phyloP scores from a whole-genome alignment of 1,284 basidiomycete genomes.

The Fomes fomentarius region DNA sequence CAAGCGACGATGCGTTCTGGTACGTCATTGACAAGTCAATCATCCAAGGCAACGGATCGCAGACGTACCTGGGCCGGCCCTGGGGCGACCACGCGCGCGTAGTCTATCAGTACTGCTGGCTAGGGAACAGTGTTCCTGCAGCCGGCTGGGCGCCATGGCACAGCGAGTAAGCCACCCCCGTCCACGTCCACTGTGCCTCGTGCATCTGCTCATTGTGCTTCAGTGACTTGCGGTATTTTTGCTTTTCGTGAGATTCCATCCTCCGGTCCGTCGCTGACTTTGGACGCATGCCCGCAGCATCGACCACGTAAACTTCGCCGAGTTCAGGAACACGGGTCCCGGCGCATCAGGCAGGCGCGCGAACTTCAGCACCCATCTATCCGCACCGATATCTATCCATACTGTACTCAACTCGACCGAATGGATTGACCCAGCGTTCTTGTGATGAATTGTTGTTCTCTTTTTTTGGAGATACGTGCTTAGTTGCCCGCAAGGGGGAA shows the following conservation, averaged over 20 bases:
- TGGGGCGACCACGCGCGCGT: conserved; percentile 41
- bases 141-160: conserved; percentile 6
- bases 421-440: conserved; percentile 26
- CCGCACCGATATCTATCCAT: conserved; percentile 23
- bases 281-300: conserved; percentile 9
- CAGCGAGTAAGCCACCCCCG: conserved; percentile 8
- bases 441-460: neutral
- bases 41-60: conserved; percentile 44
- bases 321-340: conserved; percentile 27
- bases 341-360: conserved; percentile 25
- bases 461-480: neutral
- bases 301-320: conserved; percentile 27
- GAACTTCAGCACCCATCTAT: conserved; percentile 26
- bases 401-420: conserved; percentile 27
- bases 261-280: too few species aligned
- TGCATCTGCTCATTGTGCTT: neutral
- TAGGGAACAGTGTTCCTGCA: conserved; percentile 22
- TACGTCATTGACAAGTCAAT: conserved; percentile 53
- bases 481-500: neutral
- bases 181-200: neutral
- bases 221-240: conserved; percentile 3
- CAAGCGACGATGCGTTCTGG: conserved; percentile 44
- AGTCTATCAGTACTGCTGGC: conserved; percentile 25
- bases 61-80: conserved; percentile 52
- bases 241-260: neutral